Evolutionary conservation across 805 yeast genomes (phyloP), one percentile per base, ranked within the genome.

Genomic region (Hemisphaericaspora nanyangensis): DNA sequence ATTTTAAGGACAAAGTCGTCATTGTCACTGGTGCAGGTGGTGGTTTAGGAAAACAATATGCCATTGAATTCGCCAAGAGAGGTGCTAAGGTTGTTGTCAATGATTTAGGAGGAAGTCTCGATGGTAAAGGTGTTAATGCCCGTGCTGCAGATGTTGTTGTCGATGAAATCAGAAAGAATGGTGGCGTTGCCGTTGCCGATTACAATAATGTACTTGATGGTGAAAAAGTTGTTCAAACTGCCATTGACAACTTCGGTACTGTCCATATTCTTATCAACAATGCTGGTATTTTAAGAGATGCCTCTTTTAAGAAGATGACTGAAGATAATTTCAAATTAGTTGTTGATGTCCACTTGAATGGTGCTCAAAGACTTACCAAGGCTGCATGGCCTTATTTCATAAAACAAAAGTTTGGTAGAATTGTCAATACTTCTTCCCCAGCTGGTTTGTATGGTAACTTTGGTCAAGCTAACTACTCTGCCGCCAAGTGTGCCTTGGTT

Each of bases 11-110:
- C 52, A 82, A 85, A 60, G 97, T 91, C 31, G 97, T 91, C 25
- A 80, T 91, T 42, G 80, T 91, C 58, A 91, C 97, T 35, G 99
- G 99, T 25, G 93, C 97, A 34, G 99, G 99, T 48, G 98, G 97
- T 50, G 99, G 98, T 15, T 75, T 91, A 32, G 99, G 99, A 17
- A 85, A 76, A 53, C 80, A 80, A 35, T 91, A 91, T 63, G 95
- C 96, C 5, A 66, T 88, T 24, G 88, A 84, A 51, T 91, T 75
- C 63, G 98, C 95, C 31, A 70, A 79, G 43, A 75, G 95, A 50
- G 98, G 98, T 26, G 99, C 97, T 44, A 82, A 83, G 52, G 96
- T 91, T 27, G 96, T 91, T 18, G 96, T 91, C 24, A 91, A 91
- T 59, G 99, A 91, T 63, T 73, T 91, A 45, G 96, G 97, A 40